Conservation (phyloP, 2,329 filamentous ascomycete species). For the Fusarium fujikuroi region DNA sequence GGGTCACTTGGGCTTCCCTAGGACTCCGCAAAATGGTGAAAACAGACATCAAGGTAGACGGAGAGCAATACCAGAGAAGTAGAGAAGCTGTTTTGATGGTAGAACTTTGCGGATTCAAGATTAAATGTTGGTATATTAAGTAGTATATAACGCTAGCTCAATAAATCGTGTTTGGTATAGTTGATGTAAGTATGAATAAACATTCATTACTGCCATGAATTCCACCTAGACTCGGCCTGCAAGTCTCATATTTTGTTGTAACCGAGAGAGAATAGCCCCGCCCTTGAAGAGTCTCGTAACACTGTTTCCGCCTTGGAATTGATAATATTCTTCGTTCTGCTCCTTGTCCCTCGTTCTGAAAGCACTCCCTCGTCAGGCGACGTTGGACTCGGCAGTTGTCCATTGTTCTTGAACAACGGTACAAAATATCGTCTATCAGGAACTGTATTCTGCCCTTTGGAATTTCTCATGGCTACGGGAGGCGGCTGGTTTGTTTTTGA, state of each 20-base stretch:
- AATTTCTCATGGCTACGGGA: not conserved
- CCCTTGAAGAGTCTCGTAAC: slow-evolving; percentile 19
- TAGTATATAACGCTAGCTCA: too few relatives aligned
- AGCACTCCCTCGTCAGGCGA: slow-evolving; percentile 11
- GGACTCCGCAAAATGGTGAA: not conserved
- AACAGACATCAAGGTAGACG: not conserved
- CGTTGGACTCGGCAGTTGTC: slow-evolving; percentile 22
- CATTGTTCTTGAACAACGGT: slow-evolving; percentile 27
- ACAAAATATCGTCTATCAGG: slow-evolving; percentile 36
- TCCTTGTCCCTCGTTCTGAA: not conserved
- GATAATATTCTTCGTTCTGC: not conserved
- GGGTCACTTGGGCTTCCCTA: too few relatives aligned
- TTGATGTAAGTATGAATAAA: not conserved
- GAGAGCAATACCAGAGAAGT: too few relatives aligned
- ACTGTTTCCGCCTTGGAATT: slow-evolving; percentile 12
- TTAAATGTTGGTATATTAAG: not conserved
- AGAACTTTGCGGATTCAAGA: not conserved
- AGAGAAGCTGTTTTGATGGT: too few relatives aligned
- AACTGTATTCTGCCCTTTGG: not conserved
- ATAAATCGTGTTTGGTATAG: not conserved
- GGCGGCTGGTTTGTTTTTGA: not conserved
- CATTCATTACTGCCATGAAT: not conserved
- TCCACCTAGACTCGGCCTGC: not conserved
- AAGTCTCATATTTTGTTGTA: slow-evolving; percentile 31
- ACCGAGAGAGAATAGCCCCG: slow-evolving; percentile 22